Conservation (phyloP, 1,139 yeast genomes). For the Nakaseomyces nivariensis region DNA sequence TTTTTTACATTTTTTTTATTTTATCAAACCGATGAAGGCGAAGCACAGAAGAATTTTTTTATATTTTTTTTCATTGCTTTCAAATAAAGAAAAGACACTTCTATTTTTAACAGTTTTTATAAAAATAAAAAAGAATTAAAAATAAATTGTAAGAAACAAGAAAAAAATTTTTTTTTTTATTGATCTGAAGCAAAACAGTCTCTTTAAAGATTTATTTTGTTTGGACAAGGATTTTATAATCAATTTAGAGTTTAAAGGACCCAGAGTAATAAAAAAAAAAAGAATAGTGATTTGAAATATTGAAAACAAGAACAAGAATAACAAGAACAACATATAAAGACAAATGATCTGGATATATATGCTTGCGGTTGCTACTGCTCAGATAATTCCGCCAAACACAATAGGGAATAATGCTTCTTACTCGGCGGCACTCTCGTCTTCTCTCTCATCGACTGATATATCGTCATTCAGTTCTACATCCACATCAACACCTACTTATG, state of each 20-base stretch:
- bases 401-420: neutral
- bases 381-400: neutral
- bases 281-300: neutral
- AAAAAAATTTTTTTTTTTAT: too few species aligned
- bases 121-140: too few species aligned
- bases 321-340: neutral
- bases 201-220: too few species aligned
- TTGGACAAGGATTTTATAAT: too few species aligned
- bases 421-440: neutral
- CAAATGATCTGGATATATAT: neutral
- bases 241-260: too few species aligned
- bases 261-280: neutral
- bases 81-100: too few species aligned
- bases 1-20: too few species aligned
- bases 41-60: neutral
- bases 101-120: neutral
- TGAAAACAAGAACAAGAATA: neutral
- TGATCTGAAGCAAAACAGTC: too few species aligned
- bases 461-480: neutral
- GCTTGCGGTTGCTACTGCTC: neutral
- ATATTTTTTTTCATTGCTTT: too few species aligned
- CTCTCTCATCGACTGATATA: neutral
- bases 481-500: neutral
- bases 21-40: neutral
- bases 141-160: too few species aligned